Conservation (phyloP, 2,329 filamentous ascomycete species). For the Venturiaceae sp. region DNA sequence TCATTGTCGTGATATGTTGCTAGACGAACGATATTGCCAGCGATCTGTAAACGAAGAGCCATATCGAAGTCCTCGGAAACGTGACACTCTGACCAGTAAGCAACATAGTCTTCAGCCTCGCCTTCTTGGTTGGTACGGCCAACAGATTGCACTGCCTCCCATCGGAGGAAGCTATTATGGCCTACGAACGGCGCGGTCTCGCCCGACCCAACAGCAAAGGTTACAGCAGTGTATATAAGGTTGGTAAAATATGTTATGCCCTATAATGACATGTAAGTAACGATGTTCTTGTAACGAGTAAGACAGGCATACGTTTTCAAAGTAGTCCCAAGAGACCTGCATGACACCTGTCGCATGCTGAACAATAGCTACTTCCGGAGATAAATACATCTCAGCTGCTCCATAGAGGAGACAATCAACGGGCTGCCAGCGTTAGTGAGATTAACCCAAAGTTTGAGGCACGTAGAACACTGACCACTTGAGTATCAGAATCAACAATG, state of each 20-base stretch:
- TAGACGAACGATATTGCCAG: slow-evolving; percentile 9
- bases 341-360: slow-evolving; percentile 11
- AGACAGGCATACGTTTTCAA: too few species aligned
- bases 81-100: slow-evolving; percentile 12
- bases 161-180: slow-evolving; percentile 6
- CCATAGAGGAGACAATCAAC: slow-evolving; percentile 10
- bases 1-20: slow-evolving; percentile 10
- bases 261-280: too few species aligned
- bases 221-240: slow-evolving; percentile 11
- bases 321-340: slow-evolving; percentile 10
- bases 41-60: slow-evolving; percentile 11
- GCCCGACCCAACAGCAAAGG: slow-evolving; percentile 10
- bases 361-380: slow-evolving; percentile 11
- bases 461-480: too few species aligned
- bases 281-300: too few species aligned
- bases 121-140: too few species aligned
- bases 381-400: slow-evolving; percentile 10
- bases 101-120: slow-evolving; percentile 3
- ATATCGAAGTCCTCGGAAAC: slow-evolving; percentile 14
- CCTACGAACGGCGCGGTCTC: slow-evolving; percentile 12
- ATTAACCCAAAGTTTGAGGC: not conserved
- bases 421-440: slow-evolving; percentile 11
- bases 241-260: slow-evolving; percentile 14
- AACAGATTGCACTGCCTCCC: slow-evolving; percentile 4
- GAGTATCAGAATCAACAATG: slow-evolving; percentile 29